Conservation (phyloP, 371 early-diverging fungal species). For the Mortierella sp. region DNA sequence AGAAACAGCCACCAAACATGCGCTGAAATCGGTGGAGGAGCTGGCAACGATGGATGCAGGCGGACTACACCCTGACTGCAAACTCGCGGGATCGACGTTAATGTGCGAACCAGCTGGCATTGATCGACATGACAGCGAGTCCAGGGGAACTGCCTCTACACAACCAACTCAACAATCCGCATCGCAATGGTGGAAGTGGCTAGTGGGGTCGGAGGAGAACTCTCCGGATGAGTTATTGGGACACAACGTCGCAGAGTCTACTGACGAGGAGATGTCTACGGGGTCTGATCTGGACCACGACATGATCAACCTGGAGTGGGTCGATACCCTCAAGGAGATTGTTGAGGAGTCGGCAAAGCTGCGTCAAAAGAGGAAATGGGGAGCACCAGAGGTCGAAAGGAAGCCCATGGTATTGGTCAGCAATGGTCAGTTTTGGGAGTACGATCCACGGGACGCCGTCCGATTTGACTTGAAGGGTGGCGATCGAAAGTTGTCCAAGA, state of each 20-base stretch:
- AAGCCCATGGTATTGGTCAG: slow-evolving; percentile 40
- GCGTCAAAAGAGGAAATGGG: background rate
- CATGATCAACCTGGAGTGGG: slow-evolving; percentile 50
- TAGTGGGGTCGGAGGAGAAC: slow-evolving; percentile 12
- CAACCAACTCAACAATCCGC: background rate
- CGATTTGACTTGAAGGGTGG: background rate
- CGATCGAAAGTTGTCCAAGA: slow-evolving; percentile 28
- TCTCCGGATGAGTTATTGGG: background rate
- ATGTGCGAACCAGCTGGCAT: slow-evolving; percentile 42
- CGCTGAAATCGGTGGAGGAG: slow-evolving; percentile 18
- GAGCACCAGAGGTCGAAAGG: slow-evolving; percentile 3
- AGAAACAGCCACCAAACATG: slow-evolving; percentile 9
- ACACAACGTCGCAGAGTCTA: slow-evolving; percentile 9
- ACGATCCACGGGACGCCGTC: slow-evolving; percentile 32
- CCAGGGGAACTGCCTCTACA: background rate
- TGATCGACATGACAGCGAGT: background rate
- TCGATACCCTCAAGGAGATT: slow-evolving; percentile 20
- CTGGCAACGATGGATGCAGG: slow-evolving; percentile 17
- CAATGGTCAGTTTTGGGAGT: slow-evolving; percentile 49
- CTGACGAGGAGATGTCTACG: slow-evolving; percentile 23
- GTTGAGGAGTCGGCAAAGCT: slow-evolving; percentile 16
- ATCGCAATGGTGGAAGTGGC: slow-evolving; percentile 39
- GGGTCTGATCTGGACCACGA: slow-evolving; percentile 50
- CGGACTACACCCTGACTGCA: slow-evolving; percentile 52
- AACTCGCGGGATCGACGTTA: slow-evolving; percentile 25